Evolutionary conservation across 2,329 filamentous ascomycete genomes (phyloP).

Genomic region (Aspergillus niger): DNA sequence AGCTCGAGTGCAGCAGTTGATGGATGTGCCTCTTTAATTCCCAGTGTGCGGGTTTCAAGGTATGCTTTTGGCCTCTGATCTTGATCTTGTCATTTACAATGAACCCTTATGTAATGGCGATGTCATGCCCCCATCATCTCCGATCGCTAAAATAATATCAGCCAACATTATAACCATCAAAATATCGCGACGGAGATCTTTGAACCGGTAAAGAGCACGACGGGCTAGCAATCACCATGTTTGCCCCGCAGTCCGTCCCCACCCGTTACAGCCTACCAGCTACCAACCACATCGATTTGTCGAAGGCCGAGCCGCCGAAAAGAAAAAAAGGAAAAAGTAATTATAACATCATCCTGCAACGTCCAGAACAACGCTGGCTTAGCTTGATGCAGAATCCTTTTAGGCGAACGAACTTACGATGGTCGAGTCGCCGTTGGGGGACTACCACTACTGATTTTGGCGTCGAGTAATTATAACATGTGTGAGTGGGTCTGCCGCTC

Average conservation of each 20-base stretch:
- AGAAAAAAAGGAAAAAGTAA: not conserved
- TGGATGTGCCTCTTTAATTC: not conserved
- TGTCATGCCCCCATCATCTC: conserved; percentile 2
- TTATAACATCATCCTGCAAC: not conserved
- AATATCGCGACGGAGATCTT: not conserved
- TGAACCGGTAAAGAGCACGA: not conserved
- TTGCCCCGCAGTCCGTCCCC: conserved; percentile 7
- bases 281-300: not conserved
- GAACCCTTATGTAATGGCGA: conserved; percentile 5
- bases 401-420: not conserved
- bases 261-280: not conserved
- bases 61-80: not conserved
- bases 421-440: not conserved
- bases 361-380: not conserved
- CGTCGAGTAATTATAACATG: not conserved
- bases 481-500: not conserved
- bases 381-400: not conserved
- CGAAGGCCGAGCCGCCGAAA: not conserved
- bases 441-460: not conserved
- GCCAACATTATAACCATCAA: not conserved
- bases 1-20: not conserved
- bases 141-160: not conserved
- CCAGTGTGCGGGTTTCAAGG: not conserved
- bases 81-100: not conserved
- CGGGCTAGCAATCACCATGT: not conserved